Percentiles rank a stretch among this genome's conserved stretches.
phyloP scores from a whole-genome alignment of 495 filamentous ascomycete genomes.

The Neurospora sp. region DNA sequence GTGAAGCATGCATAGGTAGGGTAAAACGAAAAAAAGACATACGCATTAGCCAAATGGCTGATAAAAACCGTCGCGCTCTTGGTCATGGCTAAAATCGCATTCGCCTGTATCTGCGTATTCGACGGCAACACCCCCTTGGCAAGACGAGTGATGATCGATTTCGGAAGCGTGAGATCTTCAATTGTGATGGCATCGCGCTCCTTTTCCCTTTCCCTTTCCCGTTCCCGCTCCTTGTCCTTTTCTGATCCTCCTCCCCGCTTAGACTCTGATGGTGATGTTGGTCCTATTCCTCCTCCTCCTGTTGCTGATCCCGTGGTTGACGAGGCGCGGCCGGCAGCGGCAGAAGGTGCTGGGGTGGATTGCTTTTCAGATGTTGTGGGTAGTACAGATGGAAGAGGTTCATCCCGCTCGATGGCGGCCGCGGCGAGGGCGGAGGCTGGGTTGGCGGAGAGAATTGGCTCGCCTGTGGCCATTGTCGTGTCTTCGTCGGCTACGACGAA shows the following conservation, averaged over 20 bases:
- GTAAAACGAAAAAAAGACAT: constrained; percentile 23
- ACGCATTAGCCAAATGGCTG: constrained; percentile 79
- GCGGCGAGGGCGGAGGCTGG: constrained; percentile 11
- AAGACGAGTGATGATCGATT: constrained; percentile 84
- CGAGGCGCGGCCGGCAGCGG: neutral
- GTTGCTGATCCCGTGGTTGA: neutral
- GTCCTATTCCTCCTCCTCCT: constrained; percentile 11
- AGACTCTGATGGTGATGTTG: constrained; percentile 6
- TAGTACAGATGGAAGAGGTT: constrained; percentile 11
- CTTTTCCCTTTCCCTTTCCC: constrained; percentile 18
- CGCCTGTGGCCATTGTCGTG: constrained; percentile 8
- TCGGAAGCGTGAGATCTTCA: constrained; percentile 81
- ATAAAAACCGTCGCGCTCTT: constrained; percentile 94
- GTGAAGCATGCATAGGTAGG: neutral
- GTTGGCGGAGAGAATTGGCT: constrained; percentile 15
- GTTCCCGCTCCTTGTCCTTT: constrained; percentile 13
- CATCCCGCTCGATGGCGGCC: constrained; percentile 21
- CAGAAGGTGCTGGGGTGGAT: neutral
- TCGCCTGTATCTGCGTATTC: constrained; percentile 89
- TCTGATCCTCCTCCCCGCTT: constrained; percentile 10
- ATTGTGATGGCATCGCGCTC: constrained; percentile 30
- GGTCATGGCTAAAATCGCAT: constrained; percentile 80
- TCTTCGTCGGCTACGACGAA: constrained; percentile 30
- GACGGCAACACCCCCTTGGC: constrained; percentile 95
- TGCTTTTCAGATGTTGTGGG: constrained; percentile 1